phyloP scores from a whole-genome alignment of 192 early-diverging fungal species.

The Dissophora ornata region DNA sequence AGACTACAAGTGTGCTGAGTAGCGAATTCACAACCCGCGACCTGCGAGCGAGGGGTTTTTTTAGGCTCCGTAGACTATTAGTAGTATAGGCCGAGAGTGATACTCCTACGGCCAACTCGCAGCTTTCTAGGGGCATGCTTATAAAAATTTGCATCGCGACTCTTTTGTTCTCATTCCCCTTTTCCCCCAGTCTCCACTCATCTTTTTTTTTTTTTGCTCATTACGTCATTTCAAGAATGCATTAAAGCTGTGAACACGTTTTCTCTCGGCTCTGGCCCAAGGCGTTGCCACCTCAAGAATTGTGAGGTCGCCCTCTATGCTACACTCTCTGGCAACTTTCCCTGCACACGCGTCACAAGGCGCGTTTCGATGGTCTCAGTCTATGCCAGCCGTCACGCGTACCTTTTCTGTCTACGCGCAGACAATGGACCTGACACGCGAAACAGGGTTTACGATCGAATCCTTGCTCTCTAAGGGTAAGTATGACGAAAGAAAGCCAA shows the following conservation, averaged over 20 bases:
- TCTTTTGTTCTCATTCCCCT: background rate
- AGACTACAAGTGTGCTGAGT: too few relatives aligned
- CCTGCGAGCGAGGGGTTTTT: background rate
- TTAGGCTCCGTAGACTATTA: constrained; percentile 27
- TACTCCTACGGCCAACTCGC: too few relatives aligned
- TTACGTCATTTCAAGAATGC: background rate
- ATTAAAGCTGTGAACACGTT: background rate
- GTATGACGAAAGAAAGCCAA: background rate
- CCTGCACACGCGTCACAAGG: too few relatives aligned
- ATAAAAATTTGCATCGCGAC: constrained; percentile 10
- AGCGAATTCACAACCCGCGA: too few relatives aligned
- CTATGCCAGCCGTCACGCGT: too few relatives aligned
- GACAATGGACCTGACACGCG: background rate
- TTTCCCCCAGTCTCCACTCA: background rate
- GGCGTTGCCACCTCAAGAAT: too few relatives aligned
- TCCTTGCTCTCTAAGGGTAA: too few relatives aligned
- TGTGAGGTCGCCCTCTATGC: too few relatives aligned
- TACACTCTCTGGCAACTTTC: too few relatives aligned
- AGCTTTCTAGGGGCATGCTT: too few relatives aligned
- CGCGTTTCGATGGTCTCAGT: too few relatives aligned
- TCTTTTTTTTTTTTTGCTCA: constrained; percentile 4
- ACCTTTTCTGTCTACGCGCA: constrained; percentile 4
- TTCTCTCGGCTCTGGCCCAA: background rate
- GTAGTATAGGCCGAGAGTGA: too few relatives aligned
- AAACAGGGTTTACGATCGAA: background rate